phyloP scores from a whole-genome alignment of 805 yeast species.

The Wickerhamia fluorescens region DNA sequence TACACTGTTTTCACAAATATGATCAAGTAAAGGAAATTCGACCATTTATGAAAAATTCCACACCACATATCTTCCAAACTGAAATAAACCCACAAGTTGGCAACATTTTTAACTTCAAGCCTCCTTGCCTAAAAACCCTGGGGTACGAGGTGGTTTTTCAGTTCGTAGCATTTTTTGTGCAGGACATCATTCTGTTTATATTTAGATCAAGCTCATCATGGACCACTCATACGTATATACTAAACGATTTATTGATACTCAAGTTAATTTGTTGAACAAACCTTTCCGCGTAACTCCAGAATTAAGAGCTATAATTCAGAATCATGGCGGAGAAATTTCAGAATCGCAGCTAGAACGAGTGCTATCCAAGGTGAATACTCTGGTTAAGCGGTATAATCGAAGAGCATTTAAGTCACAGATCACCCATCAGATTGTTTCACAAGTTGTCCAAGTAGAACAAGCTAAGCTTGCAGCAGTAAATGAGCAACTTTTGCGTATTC shows the following conservation, averaged over 20 bases:
- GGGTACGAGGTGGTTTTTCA: too few species aligned
- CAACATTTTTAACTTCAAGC: too few species aligned
- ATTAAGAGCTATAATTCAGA: slow-evolving; percentile 9
- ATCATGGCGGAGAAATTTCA: too few species aligned
- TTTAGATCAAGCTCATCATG: too few species aligned
- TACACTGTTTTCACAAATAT: too few species aligned
- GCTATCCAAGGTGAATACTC: slow-evolving; percentile 17
- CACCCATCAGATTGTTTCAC: slow-evolving; percentile 30
- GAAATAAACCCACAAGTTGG: too few species aligned
- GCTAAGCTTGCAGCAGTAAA: slow-evolving; percentile 20
- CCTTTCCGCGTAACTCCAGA: slow-evolving; percentile 20
- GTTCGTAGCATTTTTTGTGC: too few species aligned
- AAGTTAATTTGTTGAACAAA: slow-evolving; percentile 19
- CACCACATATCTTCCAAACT: too few species aligned
- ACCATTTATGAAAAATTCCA: too few species aligned
- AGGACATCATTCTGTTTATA: too few species aligned
- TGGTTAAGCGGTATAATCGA: slow-evolving; percentile 21
- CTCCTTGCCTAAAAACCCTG: too few species aligned
- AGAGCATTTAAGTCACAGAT: slow-evolving; percentile 22
- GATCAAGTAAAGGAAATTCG: too few species aligned
- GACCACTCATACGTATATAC: slow-evolving; percentile 20
- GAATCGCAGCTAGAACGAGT: slow-evolving; percentile 10
- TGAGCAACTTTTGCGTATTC: slow-evolving; percentile 17
- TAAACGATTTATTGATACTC: slow-evolving; percentile 26
- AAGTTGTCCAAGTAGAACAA: slow-evolving; percentile 26